Base-by-base conservation (phyloP, 139 green algal genomes). In the Chlamydomonas schloesseri region DNA sequence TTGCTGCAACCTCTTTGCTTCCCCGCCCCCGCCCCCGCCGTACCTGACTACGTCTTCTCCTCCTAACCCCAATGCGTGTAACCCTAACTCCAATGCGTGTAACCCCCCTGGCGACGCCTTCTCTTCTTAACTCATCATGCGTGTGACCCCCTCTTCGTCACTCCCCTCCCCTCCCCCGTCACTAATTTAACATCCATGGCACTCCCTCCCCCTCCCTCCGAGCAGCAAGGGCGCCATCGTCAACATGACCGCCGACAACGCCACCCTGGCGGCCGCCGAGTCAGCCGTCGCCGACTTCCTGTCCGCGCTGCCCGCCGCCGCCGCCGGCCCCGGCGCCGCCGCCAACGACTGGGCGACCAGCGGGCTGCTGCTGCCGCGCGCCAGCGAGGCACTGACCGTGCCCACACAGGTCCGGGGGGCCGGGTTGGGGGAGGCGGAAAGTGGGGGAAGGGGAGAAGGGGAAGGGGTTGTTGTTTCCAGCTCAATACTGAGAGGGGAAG, bases 201-300 rank as follows among this genome's bases (percentile, higher is more conserved):
- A n/a, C 65, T 37, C 1, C 65, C 18, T 20, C 65, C 2, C 28
- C 36, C 72, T 20, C 72, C 47, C 29, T 1, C 55, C 37, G 15
- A 15, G 62, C 85, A 92, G 89, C n/a, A 86, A 89, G 21, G 97
- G 96, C 23, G 89, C 93, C 24, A 85, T 98, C 21, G 92, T 99
- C 65, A 99, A 99, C 95, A 73, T 99, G 69, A 99, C 98, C 0
- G 98, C 87, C 10, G 98, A 99, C 83, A 89, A 93, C 2, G 64
- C 80, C 36, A 96, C 96, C 17, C 92, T 99, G 80, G 53, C 79
- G n/a, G 74, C 89, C 36, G 91, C 92, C 23, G 20, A 88, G n/a
- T 82, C 79, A 18, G 81, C 91, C 29, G 84, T 99, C 15, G 46
- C 83, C 23, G 91, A 87, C n/a, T 96, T 99, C 86, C 93, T 99